Evolutionary conservation across 1,284 basidiomycete species (phyloP).

Genomic region (Fistulinella staudtii): DNA sequence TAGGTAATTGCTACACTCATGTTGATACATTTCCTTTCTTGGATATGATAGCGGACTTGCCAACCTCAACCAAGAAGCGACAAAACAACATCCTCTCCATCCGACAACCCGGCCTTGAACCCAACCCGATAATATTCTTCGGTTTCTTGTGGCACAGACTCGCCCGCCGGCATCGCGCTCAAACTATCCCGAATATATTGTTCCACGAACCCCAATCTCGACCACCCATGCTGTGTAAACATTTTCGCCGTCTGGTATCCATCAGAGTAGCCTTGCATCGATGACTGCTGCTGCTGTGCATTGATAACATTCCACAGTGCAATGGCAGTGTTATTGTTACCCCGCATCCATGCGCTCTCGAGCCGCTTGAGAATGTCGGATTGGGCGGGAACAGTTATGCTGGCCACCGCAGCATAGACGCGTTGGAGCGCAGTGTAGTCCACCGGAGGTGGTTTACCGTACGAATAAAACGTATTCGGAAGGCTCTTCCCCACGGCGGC

Average conservation of each 20-base stretch:
- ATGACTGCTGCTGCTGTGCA: conserved; percentile 24
- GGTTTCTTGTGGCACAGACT: conserved; percentile 8
- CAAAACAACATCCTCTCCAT: conserved; percentile 15
- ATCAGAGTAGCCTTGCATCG: conserved; percentile 54
- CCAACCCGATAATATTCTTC: conserved; percentile 12
- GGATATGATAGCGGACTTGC: too few species aligned
- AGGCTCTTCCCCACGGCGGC: conserved; percentile 53
- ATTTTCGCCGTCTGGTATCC: conserved; percentile 59
- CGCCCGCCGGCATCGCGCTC: conserved; percentile 25
- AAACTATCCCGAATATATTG: conserved; percentile 60
- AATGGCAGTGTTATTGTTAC: neutral
- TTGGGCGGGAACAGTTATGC: conserved; percentile 16
- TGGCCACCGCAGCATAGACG: conserved; percentile 10
- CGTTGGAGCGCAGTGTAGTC: conserved; percentile 12
- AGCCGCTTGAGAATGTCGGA: conserved; percentile 14
- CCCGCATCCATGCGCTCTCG: neutral
- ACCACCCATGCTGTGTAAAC: conserved; percentile 54
- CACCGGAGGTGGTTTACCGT: conserved; percentile 29
- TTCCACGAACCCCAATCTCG: conserved; percentile 60
- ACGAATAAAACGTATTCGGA: conserved; percentile 56
- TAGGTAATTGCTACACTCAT: neutral
- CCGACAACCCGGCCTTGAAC: conserved; percentile 15
- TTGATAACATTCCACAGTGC: conserved; percentile 6
- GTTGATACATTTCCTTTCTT: too few species aligned
- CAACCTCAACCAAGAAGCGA: conserved; percentile 9